These are phyloP conservation scores for Austroboletus rostrupii DNA, from an alignment of 1,284 basidiomycete genomes.

Conservation along the genomic window DNA sequence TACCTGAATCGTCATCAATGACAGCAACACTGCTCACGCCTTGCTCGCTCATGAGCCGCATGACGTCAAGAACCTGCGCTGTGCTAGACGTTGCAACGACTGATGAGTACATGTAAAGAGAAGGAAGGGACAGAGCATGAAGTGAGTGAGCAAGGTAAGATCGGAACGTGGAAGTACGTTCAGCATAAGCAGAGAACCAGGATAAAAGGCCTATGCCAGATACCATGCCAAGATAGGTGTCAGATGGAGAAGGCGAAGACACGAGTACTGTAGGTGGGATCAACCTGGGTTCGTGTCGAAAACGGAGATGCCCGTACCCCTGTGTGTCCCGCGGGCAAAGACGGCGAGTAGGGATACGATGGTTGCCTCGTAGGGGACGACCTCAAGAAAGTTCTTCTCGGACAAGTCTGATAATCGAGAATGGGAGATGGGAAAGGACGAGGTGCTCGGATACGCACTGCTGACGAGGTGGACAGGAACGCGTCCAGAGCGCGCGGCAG, in stretches of 20 bases:
- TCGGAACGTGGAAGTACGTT: constrained; percentile 44
- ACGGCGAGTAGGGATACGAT: constrained; percentile 58
- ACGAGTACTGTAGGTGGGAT: constrained; percentile 44
- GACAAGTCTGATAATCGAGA: constrained; percentile 61
- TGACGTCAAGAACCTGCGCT: constrained; percentile 65
- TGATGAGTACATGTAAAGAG: constrained; percentile 55
- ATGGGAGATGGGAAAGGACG: constrained; percentile 2
- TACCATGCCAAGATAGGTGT: constrained; percentile 51
- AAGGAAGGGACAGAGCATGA: constrained; percentile 56
- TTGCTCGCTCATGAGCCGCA: constrained; percentile 75
- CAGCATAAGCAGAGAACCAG: constrained; percentile 58
- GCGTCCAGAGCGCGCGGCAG: constrained; percentile 65
- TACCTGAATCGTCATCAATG: constrained; percentile 54
- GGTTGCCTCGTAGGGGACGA: constrained; percentile 57
- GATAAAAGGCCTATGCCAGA: constrained; percentile 59
- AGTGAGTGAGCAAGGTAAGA: constrained; percentile 57
- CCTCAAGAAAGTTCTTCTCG: constrained; percentile 73
- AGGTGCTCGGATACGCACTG: constrained; percentile 48
- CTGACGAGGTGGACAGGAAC: constrained; percentile 72
- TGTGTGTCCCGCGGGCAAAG: constrained; percentile 66
- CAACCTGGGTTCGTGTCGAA: constrained; percentile 4
- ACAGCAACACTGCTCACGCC: constrained; percentile 78
- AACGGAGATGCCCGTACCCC: constrained; percentile 41
- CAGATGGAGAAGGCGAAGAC: constrained; percentile 36
- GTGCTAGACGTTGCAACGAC: constrained; percentile 58